These are phyloP conservation scores for Neurospora crassa DNA, from an alignment of 2,329 filamentous ascomycete species.

Conservation along the genomic window DNA sequence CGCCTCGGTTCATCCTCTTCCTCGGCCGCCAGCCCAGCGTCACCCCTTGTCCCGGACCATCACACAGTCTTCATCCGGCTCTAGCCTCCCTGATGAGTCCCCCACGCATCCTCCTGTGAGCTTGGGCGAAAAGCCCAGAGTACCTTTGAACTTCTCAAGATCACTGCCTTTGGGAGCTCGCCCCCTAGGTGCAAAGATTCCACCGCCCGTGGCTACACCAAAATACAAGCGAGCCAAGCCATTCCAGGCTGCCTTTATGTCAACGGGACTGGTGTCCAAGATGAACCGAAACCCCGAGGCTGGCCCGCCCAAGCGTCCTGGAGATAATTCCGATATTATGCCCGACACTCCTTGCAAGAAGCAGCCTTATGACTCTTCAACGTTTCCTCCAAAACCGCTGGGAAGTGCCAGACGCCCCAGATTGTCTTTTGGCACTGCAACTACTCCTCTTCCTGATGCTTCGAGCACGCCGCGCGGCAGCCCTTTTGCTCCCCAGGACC, in stretches of 20 bases:
- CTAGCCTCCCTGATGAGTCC: conserved; percentile 65
- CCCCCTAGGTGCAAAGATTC: conserved; percentile 28
- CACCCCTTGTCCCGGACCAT: conserved; percentile 83
- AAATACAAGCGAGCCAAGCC: conserved; percentile 71
- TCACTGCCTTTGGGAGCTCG: conserved; percentile 61
- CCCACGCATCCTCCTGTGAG: conserved; percentile 52
- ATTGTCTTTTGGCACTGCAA: conserved; percentile 69
- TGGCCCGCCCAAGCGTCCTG: conserved; percentile 35
- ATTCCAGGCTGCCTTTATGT: conserved; percentile 78
- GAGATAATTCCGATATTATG: conserved; percentile 52
- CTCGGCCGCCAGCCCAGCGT: conserved; percentile 42
- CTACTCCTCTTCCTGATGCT: conserved; percentile 67
- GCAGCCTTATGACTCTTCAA: conserved; percentile 58
- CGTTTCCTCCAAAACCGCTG: conserved; percentile 45
- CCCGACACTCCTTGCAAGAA: conserved; percentile 97
- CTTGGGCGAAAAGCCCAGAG: conserved; percentile 42
- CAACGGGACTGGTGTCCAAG: conserved; percentile 90
- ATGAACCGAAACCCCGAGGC: conserved; percentile 78
- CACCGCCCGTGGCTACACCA: conserved; percentile 59
- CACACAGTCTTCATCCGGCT: conserved; percentile 77
- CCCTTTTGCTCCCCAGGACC: conserved; percentile 44
- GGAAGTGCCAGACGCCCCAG: conserved; percentile 52
- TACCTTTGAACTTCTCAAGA: conserved; percentile 54
- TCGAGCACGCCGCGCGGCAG: conserved; percentile 34
- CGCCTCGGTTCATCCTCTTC: conserved; percentile 42